A percentile compares a stretch with the other conserved stretches of the same genome.
phyloP scores from a whole-genome alignment of 257 asterid species.

The Salvia splendens region DNA sequence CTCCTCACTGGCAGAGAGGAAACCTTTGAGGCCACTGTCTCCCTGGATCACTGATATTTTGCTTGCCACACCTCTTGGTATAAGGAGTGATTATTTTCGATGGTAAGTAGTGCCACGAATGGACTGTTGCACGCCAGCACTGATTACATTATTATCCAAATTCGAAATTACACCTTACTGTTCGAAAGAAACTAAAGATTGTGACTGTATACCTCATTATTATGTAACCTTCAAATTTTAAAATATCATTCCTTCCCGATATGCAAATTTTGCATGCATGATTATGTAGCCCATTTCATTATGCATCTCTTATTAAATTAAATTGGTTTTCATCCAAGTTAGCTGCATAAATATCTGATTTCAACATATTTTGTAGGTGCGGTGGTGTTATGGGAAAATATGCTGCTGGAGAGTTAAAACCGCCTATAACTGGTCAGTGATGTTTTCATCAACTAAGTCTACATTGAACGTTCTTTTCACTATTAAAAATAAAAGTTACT shows the following conservation, averaged over 20 bases:
- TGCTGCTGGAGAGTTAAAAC: slow-evolving; percentile 96
- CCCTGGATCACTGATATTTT: slow-evolving; percentile 96
- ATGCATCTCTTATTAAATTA: slow-evolving; percentile 6
- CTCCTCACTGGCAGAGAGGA: slow-evolving; percentile 74
- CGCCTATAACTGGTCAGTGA: slow-evolving; percentile 82
- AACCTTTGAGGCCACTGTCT: slow-evolving; percentile 82
- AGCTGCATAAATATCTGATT: slow-evolving; percentile 23
- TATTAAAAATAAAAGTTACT: slow-evolving; percentile 1
- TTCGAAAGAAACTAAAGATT: too few relatives aligned
- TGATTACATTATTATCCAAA: too few relatives aligned
- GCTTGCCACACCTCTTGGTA: slow-evolving; percentile 93
- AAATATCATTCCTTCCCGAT: too few relatives aligned
- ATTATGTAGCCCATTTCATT: slow-evolving; percentile 20
- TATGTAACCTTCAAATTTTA: too few relatives aligned
- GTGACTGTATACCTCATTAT: too few relatives aligned
- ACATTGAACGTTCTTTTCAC: slow-evolving; percentile 1
- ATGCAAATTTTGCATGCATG: not conserved
- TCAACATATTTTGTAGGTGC: slow-evolving; percentile 61
- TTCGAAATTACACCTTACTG: too few relatives aligned
- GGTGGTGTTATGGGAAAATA: slow-evolving; percentile 99
- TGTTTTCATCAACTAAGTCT: slow-evolving; percentile 23
- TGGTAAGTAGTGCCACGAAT: slow-evolving; percentile 61
- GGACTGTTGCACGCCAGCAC: not conserved
- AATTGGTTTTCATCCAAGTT: not conserved
- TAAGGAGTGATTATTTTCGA: slow-evolving; percentile 97